Percentiles rank a stretch among this genome's conserved stretches.
Conservation (phyloP, 2,329 filamentous ascomycete species). For the Monascus ruber region DNA sequence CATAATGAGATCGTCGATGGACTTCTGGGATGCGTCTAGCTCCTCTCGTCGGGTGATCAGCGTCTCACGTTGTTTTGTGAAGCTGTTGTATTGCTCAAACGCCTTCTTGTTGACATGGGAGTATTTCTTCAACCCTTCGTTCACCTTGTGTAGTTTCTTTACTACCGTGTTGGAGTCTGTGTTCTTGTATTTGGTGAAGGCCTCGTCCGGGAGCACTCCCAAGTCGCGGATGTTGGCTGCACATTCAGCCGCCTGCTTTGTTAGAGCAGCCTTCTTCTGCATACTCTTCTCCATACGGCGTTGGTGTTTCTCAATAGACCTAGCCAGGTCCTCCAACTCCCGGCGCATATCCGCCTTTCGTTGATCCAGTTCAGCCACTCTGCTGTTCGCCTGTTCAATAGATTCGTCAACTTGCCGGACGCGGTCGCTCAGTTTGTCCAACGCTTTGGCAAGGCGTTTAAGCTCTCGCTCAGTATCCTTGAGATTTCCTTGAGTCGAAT, state of each 20-base stretch:
- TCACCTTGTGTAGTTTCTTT: conserved; percentile 74
- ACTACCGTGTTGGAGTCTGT: conserved; percentile 66
- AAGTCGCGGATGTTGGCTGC: conserved; percentile 84
- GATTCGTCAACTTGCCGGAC: conserved; percentile 64
- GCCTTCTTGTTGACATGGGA: conserved; percentile 99
- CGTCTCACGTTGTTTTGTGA: conserved; percentile 81
- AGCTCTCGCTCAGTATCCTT: conserved; percentile 73
- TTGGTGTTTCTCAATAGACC: conserved; percentile 71
- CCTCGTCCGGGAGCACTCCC: conserved; percentile 85
- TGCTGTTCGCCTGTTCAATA: conserved; percentile 49
- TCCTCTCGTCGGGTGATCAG: conserved; percentile 76
- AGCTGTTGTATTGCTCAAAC: conserved; percentile 97
- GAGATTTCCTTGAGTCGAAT: conserved; percentile 50
- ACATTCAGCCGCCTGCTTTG: conserved; percentile 65
- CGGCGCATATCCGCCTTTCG: conserved; percentile 53
- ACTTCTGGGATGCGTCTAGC: conserved; percentile 71
- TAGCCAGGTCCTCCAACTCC: conserved; percentile 62
- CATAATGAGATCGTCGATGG: conserved; percentile 84
- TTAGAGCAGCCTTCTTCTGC: conserved; percentile 72
- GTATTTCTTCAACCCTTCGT: conserved; percentile 89
- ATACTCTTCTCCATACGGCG: conserved; percentile 86
- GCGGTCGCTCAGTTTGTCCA: conserved; percentile 56
- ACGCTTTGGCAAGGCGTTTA: conserved; percentile 59
- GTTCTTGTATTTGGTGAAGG: conserved; percentile 80
- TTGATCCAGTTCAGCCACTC: conserved; percentile 50